Evolutionary conservation across 225 moss, liverwort and hornwort species (phyloP).

Genomic region (Pseudisothecium myosuroides): DNA sequence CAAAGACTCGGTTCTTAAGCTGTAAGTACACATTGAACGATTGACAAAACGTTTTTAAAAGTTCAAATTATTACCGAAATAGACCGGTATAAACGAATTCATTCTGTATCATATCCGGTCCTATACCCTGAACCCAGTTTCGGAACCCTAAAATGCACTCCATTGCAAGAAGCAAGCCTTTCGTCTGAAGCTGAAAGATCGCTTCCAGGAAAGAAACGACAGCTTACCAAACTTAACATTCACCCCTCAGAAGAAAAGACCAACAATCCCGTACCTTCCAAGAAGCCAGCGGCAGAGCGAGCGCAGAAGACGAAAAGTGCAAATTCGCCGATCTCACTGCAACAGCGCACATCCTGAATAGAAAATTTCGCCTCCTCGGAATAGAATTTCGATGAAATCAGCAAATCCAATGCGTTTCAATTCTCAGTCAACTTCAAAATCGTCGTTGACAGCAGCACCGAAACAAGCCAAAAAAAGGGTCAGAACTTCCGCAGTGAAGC

Average conservation of each 20-base stretch:
- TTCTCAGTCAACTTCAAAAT: background rate
- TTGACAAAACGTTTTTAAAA: background rate
- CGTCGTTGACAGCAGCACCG: background rate
- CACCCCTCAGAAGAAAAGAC: background rate
- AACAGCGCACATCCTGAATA: conserved; percentile 24
- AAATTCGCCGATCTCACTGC: conserved; percentile 12
- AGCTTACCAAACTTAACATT: background rate
- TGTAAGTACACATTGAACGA: background rate
- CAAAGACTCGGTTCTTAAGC: background rate
- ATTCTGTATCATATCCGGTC: background rate
- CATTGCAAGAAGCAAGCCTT: background rate
- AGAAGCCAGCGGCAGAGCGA: background rate
- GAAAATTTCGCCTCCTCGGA: background rate
- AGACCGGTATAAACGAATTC: background rate
- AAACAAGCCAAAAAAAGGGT: background rate
- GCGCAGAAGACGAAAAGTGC: background rate
- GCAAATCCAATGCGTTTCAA: background rate
- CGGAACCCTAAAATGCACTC: background rate
- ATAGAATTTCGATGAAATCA: background rate
- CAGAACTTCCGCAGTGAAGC: background rate
- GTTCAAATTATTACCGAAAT: background rate
- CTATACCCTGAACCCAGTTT: background rate
- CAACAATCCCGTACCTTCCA: conserved; percentile 15
- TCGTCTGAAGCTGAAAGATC: background rate
- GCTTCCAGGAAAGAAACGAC: background rate